These are phyloP conservation scores for Apiospora sp. DNA, from an alignment of 2,329 filamentous ascomycete species.

Conservation along the genomic window DNA sequence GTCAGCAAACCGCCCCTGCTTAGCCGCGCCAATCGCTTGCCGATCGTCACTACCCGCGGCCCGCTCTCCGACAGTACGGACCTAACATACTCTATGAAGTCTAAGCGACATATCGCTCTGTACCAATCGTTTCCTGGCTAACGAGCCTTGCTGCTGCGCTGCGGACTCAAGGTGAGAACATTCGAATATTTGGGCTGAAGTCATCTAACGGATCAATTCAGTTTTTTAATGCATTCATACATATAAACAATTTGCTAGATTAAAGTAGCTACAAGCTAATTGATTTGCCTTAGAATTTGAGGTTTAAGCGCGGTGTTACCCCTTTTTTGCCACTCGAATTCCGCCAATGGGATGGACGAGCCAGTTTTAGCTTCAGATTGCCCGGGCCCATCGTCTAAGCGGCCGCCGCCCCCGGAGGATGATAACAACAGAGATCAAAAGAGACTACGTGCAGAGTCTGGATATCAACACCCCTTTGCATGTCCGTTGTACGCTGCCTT, in stretches of 20 bases:
- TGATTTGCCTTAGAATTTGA: background rate
- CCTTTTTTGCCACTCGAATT: background rate
- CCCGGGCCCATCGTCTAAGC: background rate
- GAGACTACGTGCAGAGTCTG: background rate
- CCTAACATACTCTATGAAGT: background rate
- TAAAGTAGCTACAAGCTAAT: background rate
- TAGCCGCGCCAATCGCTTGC: background rate
- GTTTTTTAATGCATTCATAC: background rate
- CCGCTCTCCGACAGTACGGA: background rate
- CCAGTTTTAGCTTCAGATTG: background rate
- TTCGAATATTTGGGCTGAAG: background rate
- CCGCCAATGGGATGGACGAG: background rate
- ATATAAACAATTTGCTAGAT: background rate
- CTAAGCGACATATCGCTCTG: too few species aligned
- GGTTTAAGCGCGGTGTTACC: background rate
- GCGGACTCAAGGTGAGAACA: background rate
- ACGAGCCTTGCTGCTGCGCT: background rate
- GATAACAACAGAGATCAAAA: background rate
- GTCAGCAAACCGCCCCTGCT: background rate
- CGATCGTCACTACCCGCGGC: background rate
- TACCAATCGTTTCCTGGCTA: background rate
- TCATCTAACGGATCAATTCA: background rate
- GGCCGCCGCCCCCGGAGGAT: background rate
- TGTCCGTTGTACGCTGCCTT: background rate
- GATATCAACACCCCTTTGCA: background rate